Evolutionary conservation across 495 filamentous ascomycete species (phyloP).

Genomic region (Talaromyces ruber): DNA sequence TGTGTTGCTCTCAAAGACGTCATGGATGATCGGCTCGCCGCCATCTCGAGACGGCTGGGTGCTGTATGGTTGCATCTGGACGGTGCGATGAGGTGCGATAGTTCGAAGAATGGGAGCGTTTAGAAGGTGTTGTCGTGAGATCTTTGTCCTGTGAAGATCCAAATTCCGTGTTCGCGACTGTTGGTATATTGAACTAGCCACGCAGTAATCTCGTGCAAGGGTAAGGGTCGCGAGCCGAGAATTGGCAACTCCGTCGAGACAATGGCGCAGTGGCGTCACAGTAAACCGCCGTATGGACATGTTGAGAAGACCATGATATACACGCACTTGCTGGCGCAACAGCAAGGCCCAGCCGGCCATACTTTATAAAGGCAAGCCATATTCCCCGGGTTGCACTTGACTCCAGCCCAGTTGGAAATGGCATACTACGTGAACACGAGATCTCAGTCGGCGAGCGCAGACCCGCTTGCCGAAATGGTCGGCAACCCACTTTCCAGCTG

Average conservation of each 20-base stretch:
- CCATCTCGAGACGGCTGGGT: not conserved
- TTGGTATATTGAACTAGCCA: not conserved
- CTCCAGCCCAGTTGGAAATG: not conserved
- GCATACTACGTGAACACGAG: not conserved
- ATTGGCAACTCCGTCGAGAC: not conserved
- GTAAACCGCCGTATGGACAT: not conserved
- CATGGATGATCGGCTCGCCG: slow-evolving; percentile 32
- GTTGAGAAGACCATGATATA: not conserved
- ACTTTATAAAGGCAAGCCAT: not conserved
- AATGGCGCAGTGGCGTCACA: not conserved
- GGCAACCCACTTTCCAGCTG: not conserved
- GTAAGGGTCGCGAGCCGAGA: not conserved
- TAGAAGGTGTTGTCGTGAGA: not conserved
- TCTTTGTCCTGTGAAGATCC: not conserved
- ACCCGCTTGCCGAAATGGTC: not conserved
- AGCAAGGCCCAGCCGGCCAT: not conserved
- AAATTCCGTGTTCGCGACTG: not conserved
- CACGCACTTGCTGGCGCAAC: not conserved
- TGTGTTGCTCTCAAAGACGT: slow-evolving; percentile 32
- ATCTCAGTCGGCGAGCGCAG: not conserved
- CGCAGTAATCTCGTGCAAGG: not conserved
- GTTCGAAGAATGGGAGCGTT: not conserved
- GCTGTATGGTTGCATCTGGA: not conserved
- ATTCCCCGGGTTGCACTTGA: not conserved
- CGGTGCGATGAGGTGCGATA: not conserved